A percentile compares a stretch with the other conserved stretches of the same genome.
These are phyloP conservation scores for Podospora appendiculata DNA, from an alignment of 495 filamentous ascomycete species.

Conservation along the genomic window DNA sequence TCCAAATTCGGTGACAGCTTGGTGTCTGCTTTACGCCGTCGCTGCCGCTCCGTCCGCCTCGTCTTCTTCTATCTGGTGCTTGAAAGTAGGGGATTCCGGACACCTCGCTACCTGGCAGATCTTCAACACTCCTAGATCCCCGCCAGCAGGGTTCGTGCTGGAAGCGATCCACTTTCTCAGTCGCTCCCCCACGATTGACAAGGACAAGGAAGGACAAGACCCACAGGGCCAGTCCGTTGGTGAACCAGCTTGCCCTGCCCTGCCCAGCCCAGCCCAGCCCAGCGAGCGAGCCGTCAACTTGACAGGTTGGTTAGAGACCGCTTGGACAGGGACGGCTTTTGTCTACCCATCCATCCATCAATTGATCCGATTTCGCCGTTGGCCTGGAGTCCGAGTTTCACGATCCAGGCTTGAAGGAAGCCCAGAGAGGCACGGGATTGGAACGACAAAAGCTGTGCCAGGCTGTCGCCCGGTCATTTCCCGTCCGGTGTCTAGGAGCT, in stretches of 20 bases:
- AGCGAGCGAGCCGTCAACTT: too few relatives aligned
- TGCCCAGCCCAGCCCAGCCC: background rate
- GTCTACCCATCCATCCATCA: too few relatives aligned
- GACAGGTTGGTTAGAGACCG: too few relatives aligned
- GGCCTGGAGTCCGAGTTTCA: too few relatives aligned
- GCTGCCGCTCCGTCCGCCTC: background rate
- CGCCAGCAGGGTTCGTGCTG: conserved; percentile 12
- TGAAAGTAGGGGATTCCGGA: background rate
- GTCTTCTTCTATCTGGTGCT: background rate
- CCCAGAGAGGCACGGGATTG: background rate
- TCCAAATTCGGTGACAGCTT: background rate
- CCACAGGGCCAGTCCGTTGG: background rate
- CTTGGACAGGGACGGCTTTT: too few relatives aligned
- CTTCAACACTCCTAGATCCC: conserved; percentile 9
- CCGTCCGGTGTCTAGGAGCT: background rate
- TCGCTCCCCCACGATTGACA: conserved; percentile 8
- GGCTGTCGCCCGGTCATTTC: conserved; percentile 17
- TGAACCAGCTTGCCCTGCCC: background rate
- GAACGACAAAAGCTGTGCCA: conserved; percentile 8
- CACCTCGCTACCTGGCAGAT: conserved; percentile 6
- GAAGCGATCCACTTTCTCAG: conserved; percentile 8
- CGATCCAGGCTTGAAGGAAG: too few relatives aligned
- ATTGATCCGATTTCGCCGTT: too few relatives aligned
- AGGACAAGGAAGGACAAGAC: background rate
- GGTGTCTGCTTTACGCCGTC: background rate